These are phyloP conservation scores for Acanthamoeba divionensis DNA, from an alignment of 208 protist species.

Conservation along the genomic window DNA sequence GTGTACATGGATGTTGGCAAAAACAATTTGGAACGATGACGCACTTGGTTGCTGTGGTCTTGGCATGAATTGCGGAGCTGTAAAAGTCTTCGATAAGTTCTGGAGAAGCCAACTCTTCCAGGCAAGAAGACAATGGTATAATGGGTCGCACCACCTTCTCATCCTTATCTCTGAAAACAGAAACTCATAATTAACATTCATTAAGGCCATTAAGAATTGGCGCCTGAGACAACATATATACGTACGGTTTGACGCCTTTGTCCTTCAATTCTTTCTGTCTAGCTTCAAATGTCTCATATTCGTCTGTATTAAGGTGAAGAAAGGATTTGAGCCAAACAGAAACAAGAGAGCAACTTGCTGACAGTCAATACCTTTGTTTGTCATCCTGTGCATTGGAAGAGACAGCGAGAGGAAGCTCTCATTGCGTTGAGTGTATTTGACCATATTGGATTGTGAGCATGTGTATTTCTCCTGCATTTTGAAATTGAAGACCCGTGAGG, in stretches of 20 bases:
- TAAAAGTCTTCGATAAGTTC: slow-evolving; percentile 67
- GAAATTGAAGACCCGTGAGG: not conserved
- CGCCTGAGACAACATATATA: not conserved
- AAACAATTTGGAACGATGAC: not conserved
- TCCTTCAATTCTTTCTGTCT: slow-evolving; percentile 63
- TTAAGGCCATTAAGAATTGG: not conserved
- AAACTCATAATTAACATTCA: not conserved
- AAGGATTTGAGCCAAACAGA: not conserved
- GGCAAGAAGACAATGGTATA: slow-evolving; percentile 62
- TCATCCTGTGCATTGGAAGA: slow-evolving; percentile 83
- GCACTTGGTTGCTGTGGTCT: slow-evolving; percentile 66
- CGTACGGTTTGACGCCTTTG: slow-evolving; percentile 1
- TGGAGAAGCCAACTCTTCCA: slow-evolving; percentile 38
- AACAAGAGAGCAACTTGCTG: not conserved
- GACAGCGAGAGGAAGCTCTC: slow-evolving; percentile 87
- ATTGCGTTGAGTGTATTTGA: slow-evolving; percentile 86
- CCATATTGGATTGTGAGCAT: slow-evolving; percentile 84
- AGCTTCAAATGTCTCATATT: slow-evolving; percentile 52
- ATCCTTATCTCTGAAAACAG: not conserved
- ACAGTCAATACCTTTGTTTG: slow-evolving; percentile 50
- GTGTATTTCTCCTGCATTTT: slow-evolving; percentile 84
- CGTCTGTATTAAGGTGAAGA: not conserved
- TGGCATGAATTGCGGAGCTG: slow-evolving; percentile 60
- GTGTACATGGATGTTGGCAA: not conserved
- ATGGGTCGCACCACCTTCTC: slow-evolving; percentile 58